Conservation (phyloP, 2,329 filamentous ascomycete species). For the Phaeosphaeriaceae sp. region DNA sequence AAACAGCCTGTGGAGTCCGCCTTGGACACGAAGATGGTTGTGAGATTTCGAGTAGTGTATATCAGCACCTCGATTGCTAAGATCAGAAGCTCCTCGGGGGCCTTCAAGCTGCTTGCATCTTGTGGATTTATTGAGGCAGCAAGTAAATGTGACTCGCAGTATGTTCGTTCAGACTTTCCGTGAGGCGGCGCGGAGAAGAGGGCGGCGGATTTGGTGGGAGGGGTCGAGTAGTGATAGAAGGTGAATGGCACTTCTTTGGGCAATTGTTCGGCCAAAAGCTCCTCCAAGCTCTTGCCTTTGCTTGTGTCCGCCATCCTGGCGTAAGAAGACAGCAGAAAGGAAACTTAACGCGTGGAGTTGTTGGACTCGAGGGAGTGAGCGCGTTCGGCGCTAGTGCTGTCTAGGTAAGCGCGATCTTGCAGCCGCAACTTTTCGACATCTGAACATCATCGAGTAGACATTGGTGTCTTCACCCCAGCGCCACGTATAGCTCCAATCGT, state of each 20-base stretch:
- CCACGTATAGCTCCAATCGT: conserved; percentile 19
- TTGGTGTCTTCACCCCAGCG: conserved; percentile 11
- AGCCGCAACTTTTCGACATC: conserved; percentile 39
- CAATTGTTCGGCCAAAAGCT: conserved; percentile 60
- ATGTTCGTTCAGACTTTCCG: conserved; percentile 76
- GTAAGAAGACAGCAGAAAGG: conserved; percentile 11
- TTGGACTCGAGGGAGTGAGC: conserved; percentile 21
- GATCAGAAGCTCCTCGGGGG: conserved; percentile 66
- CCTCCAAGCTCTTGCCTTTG: conserved; percentile 37
- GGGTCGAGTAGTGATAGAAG: conserved; percentile 87
- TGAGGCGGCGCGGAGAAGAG: conserved; percentile 82
- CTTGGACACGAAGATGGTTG: conserved; percentile 93
- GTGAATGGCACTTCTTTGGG: conserved; percentile 66
- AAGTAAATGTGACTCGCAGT: conserved; percentile 84
- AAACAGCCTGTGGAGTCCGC: conserved; percentile 95
- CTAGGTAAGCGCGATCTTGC: conserved; percentile 25
- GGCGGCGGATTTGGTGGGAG: conserved; percentile 74
- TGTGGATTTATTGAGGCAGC: conserved; percentile 59
- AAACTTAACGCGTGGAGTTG: conserved; percentile 11
- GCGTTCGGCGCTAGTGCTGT: conserved; percentile 18
- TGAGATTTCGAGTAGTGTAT: conserved; percentile 79
- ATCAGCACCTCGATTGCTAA: conserved; percentile 88
- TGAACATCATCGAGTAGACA: conserved; percentile 23
- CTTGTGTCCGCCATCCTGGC: conserved; percentile 34
- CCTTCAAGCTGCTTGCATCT: conserved; percentile 28